These are phyloP conservation scores for Favolaschia claudopus DNA, from an alignment of 768 basidiomycete genomes.

Conservation along the genomic window DNA sequence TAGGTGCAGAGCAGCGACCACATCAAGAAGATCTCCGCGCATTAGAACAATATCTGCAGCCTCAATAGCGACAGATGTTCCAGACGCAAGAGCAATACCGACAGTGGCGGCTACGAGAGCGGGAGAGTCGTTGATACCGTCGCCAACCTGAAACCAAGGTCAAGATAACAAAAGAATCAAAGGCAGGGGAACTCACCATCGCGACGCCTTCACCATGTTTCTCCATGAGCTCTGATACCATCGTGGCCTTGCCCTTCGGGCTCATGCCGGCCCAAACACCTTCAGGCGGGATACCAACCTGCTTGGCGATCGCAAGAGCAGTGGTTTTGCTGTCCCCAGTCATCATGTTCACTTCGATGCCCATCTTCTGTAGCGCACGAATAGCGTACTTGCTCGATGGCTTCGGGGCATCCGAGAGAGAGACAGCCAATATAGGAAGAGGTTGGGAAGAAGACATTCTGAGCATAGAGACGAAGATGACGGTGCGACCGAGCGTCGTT, in stretches of 20 bases:
- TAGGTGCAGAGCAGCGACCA: constrained; percentile 94
- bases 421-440: constrained; percentile 78
- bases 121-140: constrained; percentile 99
- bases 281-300: constrained; percentile 86
- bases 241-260: constrained; percentile 92
- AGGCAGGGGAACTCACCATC: constrained; percentile 67
- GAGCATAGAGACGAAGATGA: constrained; percentile 84
- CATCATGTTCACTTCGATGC: constrained; percentile 91
- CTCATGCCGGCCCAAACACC: constrained; percentile 93
- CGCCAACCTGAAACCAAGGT: constrained; percentile 75
- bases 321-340: constrained; percentile 92
- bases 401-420: constrained; percentile 89
- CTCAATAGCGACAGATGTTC: constrained; percentile 97
- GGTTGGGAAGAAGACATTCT: constrained; percentile 49
- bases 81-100: constrained; percentile 95
- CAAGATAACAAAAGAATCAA: background rate
- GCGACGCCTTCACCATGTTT: constrained; percentile 78
- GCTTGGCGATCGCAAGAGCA: constrained; percentile 86
- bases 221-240: constrained; percentile 83
- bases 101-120: constrained; percentile 96
- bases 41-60: constrained; percentile 98
- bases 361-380: constrained; percentile 82
- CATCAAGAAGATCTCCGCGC: constrained; percentile 95
- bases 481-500: constrained; percentile 75
- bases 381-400: constrained; percentile 86